Base-by-base conservation (phyloP, 495 filamentous ascomycete species). In the Aspergillus nanangensis region DNA sequence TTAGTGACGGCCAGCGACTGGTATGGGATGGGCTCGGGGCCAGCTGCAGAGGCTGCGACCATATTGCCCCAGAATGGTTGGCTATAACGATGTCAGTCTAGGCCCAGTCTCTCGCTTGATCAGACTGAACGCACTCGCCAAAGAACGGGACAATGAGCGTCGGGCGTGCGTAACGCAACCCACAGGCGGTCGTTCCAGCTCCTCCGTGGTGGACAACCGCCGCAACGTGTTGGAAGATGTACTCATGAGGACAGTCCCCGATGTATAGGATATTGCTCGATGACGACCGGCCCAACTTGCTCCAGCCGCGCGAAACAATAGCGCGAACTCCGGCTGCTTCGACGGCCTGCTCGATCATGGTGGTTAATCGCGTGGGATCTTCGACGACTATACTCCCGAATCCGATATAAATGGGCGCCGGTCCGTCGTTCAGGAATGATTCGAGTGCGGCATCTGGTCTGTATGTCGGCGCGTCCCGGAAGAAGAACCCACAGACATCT, bases 11-110 rank as follows among this genome's bases (percentile, higher is more conserved):
- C 84, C 0, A 93, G 63, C 2, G 72, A 67, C 56, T 86, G 88
- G 62, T 89, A 84, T 0, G 84, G 86, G n/a, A 90, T 78, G 1
- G 86, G 81, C 21, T 74, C 63, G 1, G 85, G 78, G 1, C 88
- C 88, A 11, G 86, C 86, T 3, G 78, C 77, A 2, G 81, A 74
- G 17, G 69, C 70, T 0, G 75, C 75, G 3, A 91, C 73, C 79
- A 89, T 89, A 4, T 72, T 62, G 8, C 87, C 88, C 89, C 89
- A 95, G 61, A 93, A 93, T 13, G 80, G 75, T 63, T 95, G 88
- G 55, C 55, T 65, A 17, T 8, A 10, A 23, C 17, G 20, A 21
- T 14, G 21, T 36, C 31, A 47, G 22, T 17, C 19, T 14, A 23
- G 10, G 7, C 5, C 8, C 5, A 40, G 24, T 23, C 22, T 40